Conservation (phyloP, 1,284 basidiomycete genomes). For the Austroboletus niveus region DNA sequence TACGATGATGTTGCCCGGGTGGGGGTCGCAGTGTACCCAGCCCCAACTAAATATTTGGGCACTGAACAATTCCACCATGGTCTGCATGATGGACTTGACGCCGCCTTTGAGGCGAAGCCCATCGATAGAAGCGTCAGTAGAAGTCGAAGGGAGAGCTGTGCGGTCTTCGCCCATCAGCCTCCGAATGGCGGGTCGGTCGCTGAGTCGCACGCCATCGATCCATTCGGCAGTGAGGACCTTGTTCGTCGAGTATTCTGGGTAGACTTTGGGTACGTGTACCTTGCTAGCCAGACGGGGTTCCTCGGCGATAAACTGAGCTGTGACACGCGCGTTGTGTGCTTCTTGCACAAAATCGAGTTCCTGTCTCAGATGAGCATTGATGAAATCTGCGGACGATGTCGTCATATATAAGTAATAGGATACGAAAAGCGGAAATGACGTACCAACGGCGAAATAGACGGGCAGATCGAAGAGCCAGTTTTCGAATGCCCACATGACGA, state of each 20-base stretch:
- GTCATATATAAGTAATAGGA: background rate
- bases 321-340: constrained; percentile 62
- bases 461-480: constrained; percentile 75
- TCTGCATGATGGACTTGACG: constrained; percentile 66
- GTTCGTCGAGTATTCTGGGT: constrained; percentile 70
- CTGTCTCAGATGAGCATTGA: constrained; percentile 75
- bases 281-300: constrained; percentile 68
- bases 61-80: constrained; percentile 80
- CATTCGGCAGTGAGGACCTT: constrained; percentile 85
- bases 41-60: constrained; percentile 89
- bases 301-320: constrained; percentile 53
- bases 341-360: constrained; percentile 83
- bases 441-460: constrained; percentile 71
- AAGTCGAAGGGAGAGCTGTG: constrained; percentile 1
- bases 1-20: constrained; percentile 83
- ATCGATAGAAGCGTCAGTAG: constrained; percentile 17
- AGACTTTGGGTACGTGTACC: constrained; percentile 80
- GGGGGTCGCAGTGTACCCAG: constrained; percentile 80
- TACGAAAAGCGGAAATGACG: constrained; percentile 17
- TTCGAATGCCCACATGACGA: constrained; percentile 75
- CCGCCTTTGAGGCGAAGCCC: constrained; percentile 56
- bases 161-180: constrained; percentile 54
- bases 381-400: constrained; percentile 54
- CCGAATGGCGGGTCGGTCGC: constrained; percentile 58
- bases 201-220: constrained; percentile 79